phyloP scores from a whole-genome alignment of 192 early-diverging fungal genomes.

The Backusella tuberculispora region DNA sequence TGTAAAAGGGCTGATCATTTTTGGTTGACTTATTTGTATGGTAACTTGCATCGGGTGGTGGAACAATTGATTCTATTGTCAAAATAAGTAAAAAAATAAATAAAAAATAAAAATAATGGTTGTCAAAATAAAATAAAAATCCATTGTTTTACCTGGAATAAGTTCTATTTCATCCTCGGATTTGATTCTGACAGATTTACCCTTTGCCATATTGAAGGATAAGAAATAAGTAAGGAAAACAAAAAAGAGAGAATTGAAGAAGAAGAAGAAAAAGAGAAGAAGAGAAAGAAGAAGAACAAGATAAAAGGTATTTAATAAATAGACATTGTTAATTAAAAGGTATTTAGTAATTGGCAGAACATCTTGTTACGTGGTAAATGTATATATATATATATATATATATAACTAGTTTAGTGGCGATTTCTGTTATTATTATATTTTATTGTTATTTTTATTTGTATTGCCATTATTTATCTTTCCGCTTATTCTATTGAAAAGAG shows the following conservation, averaged over 20 bases:
- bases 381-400: too few species aligned
- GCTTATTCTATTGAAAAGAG: not conserved
- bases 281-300: not conserved
- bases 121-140: too few species aligned
- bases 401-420: too few species aligned
- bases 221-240: not conserved
- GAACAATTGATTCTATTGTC: not conserved
- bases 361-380: too few species aligned
- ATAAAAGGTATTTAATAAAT: not conserved
- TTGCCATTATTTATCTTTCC: too few species aligned
- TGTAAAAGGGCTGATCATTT: conserved; percentile 12
- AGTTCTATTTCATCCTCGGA: conserved; percentile 21
- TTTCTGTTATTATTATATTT: too few species aligned
- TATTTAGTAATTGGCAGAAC: too few species aligned
- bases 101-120: not conserved
- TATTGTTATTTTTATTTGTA: too few species aligned
- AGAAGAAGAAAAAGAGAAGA: conserved; percentile 3
- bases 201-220: conserved; percentile 12
- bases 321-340: not conserved
- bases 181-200: conserved; percentile 25
- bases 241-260: not conserved
- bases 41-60: conserved; percentile 17
- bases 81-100: not conserved
- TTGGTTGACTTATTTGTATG: not conserved
- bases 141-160: conserved; percentile 18